A percentile compares a stretch with the other conserved stretches of the same genome.
These are phyloP conservation scores for Pleurotus salmoneostramineus DNA, from an alignment of 768 basidiomycete genomes.

Conservation along the genomic window DNA sequence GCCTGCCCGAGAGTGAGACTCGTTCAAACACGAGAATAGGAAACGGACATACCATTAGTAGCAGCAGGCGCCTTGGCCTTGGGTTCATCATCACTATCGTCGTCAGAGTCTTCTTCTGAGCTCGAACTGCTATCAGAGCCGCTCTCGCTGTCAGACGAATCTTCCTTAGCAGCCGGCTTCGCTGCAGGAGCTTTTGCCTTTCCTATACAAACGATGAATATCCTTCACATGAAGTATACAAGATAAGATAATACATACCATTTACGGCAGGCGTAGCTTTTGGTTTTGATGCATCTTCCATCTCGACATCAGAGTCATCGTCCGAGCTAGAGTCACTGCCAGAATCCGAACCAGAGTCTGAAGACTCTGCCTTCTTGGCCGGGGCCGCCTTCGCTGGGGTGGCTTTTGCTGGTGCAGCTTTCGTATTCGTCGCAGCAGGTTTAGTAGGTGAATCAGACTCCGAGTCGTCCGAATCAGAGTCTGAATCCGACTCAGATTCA, in stretches of 20 bases:
- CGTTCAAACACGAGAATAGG: no score
- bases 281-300: constrained; percentile 39
- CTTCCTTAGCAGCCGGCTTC: no score
- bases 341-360: constrained; percentile 10
- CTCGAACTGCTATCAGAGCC: no score
- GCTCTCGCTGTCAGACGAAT: no score
- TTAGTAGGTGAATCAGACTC: constrained; percentile 18
- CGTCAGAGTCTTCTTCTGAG: no score
- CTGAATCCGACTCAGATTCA: constrained; percentile 8
- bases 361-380: constrained; percentile 1
- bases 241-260: constrained; percentile 24
- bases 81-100: no score
- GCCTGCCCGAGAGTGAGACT: constrained; percentile 23
- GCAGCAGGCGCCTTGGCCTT: no score
- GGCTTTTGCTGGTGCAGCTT: constrained; percentile 17
- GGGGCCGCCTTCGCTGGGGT: background rate
- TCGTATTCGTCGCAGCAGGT: background rate
- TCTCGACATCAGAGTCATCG: constrained; percentile 55
- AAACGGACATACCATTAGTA: no score
- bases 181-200: no score
- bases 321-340: constrained; percentile 26
- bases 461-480: constrained; percentile 20
- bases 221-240: no score
- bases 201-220: no score
- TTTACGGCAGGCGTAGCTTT: constrained; percentile 23